phyloP scores from a whole-genome alignment of 257 asterid species.

The Ajuga chamaepitys region DNA sequence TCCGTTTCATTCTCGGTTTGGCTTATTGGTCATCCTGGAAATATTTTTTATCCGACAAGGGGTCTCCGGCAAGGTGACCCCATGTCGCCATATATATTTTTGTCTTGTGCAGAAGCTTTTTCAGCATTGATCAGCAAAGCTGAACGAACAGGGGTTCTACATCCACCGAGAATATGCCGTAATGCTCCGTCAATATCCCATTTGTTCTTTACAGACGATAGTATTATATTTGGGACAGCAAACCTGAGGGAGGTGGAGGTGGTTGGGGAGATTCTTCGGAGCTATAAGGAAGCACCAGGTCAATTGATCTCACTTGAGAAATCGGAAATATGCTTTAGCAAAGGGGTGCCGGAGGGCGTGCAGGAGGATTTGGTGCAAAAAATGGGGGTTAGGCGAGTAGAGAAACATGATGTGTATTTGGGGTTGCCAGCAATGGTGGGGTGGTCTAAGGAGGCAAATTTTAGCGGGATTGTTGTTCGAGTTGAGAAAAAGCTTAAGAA shows the following conservation, averaged over 20 bases:
- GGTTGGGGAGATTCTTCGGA: neutral
- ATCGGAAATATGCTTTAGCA: neutral
- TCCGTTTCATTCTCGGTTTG: neutral
- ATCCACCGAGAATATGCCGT: no score
- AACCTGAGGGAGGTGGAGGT: neutral
- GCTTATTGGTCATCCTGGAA: neutral
- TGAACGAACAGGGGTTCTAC: neutral
- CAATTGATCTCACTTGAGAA: neutral
- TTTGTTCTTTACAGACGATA: neutral
- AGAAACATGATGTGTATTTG: no score
- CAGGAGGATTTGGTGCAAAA: no score
- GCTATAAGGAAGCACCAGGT: neutral
- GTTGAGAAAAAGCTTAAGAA: no score
- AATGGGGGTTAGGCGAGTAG: no score
- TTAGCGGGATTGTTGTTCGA: no score
- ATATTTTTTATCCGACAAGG: neutral
- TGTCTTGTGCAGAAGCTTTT: neutral
- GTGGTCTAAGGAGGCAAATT: no score
- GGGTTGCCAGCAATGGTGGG: no score
- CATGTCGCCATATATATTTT: neutral
- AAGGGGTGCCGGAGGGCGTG: neutral
- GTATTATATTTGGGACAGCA: neutral
- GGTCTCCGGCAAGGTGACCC: neutral
- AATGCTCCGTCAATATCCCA: neutral
- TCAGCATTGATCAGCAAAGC: neutral